These are phyloP conservation scores for Penicillium digitatum DNA, from an alignment of 2,329 filamentous ascomycete species.

Conservation along the genomic window DNA sequence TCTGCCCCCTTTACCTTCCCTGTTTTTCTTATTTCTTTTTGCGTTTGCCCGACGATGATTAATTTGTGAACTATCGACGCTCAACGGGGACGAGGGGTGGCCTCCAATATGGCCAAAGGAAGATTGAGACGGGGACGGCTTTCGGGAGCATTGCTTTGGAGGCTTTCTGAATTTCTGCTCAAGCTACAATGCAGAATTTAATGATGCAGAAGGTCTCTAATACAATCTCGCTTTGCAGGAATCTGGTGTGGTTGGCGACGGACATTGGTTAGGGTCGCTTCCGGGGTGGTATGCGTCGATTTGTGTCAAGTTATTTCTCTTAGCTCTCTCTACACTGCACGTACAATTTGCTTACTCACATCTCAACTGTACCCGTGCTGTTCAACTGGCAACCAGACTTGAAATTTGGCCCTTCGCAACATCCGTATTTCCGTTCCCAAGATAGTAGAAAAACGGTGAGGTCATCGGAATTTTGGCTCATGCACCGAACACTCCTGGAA, in stretches of 20 bases:
- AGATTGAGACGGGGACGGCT: slow-evolving; percentile 14
- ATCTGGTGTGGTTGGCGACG: slow-evolving; percentile 36
- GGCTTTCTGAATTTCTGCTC: slow-evolving; percentile 15
- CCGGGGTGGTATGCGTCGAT: slow-evolving; percentile 46
- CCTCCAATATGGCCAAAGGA: slow-evolving; percentile 16
- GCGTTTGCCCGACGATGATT: slow-evolving; percentile 12
- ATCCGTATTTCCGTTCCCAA: background rate
- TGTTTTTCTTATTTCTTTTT: slow-evolving; percentile 11
- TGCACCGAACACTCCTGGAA: background rate
- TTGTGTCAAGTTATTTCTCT: slow-evolving; percentile 20
- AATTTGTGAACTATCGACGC: slow-evolving; percentile 28
- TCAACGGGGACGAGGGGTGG: slow-evolving; percentile 29
- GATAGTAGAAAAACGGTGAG: background rate
- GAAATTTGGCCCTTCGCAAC: background rate
- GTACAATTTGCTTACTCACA: background rate
- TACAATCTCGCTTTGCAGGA: slow-evolving; percentile 7
- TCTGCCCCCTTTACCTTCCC: slow-evolving; percentile 11
- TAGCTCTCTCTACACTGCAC: slow-evolving; percentile 14
- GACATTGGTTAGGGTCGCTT: slow-evolving; percentile 47
- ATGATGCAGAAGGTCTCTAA: background rate
- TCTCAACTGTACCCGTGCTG: background rate
- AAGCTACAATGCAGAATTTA: slow-evolving; percentile 3
- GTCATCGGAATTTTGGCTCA: background rate
- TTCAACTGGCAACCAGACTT: background rate
- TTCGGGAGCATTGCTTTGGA: slow-evolving; percentile 13